Conservation (phyloP, 305 asterid genomes). For the Fraxinus dipetala region DNA sequence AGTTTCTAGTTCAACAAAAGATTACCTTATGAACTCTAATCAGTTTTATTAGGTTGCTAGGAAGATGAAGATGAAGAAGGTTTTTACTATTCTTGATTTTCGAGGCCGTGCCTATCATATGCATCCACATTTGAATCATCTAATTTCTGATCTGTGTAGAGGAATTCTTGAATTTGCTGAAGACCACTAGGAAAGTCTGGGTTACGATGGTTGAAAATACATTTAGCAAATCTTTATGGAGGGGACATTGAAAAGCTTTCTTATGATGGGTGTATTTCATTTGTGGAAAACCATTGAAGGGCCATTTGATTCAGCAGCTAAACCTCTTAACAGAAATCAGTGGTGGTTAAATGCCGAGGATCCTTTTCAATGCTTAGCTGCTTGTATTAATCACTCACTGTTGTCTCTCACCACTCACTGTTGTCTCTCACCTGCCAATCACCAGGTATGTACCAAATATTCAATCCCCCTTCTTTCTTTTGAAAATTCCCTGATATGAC, state of each 20-base stretch:
- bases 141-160: slow-evolving; percentile 87
- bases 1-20: neutral
- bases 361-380: slow-evolving; percentile 96
- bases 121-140: slow-evolving; percentile 93
- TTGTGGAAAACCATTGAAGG: slow-evolving; percentile 67
- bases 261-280: slow-evolving; percentile 67
- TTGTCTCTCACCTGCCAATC: slow-evolving; percentile 86
- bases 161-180: slow-evolving; percentile 93
- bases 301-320: slow-evolving; percentile 85
- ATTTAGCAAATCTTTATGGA: slow-evolving; percentile 81
- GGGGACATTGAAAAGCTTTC: slow-evolving; percentile 82
- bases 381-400: slow-evolving; percentile 73
- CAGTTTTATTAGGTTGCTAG: slow-evolving; percentile 69
- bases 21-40: slow-evolving; percentile 25
- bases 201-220: slow-evolving; percentile 73
- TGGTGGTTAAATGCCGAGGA: slow-evolving; percentile 98
- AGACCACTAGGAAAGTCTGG: slow-evolving; percentile 79
- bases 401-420: slow-evolving; percentile 57
- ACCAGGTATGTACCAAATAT: slow-evolving; percentile 51
- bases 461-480: slow-evolving; percentile 6
- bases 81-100: slow-evolving; percentile 83
- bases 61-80: slow-evolving; percentile 87
- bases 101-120: slow-evolving; percentile 97
- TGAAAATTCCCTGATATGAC: neutral
- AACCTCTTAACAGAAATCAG: slow-evolving; percentile 66